phyloP scores from a whole-genome alignment of 2,329 filamentous ascomycete species.

The Ceratocystiopsis sp. region DNA sequence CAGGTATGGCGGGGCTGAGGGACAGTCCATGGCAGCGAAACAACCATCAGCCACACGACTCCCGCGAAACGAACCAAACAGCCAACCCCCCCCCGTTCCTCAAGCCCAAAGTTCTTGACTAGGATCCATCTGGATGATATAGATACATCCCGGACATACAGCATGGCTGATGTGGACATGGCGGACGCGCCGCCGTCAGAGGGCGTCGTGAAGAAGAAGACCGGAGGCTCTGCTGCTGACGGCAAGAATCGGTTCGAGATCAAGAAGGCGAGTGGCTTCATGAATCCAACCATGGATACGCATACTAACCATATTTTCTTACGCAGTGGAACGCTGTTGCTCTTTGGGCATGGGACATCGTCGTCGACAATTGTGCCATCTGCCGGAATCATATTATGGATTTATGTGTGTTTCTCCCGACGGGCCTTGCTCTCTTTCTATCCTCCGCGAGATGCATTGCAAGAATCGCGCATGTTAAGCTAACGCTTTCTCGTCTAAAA shows the following conservation, averaged over 20 bases:
- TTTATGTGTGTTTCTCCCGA: constrained; percentile 47
- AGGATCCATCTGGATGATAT: background rate
- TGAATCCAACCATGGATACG: constrained; percentile 1
- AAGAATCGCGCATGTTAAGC: too few species aligned
- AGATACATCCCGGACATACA: background rate
- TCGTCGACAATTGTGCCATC: constrained; percentile 98
- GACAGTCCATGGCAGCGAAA: too few species aligned
- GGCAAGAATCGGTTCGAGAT: constrained; percentile 94
- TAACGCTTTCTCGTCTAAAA: constrained; percentile 16
- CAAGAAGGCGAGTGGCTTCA: constrained; percentile 57
- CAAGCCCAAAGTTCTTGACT: too few species aligned
- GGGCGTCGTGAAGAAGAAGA: constrained; percentile 36
- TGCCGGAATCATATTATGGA: constrained; percentile 99
- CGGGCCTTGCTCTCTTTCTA: background rate
- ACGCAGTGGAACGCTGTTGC: constrained; percentile 92
- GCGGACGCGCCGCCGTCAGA: constrained; percentile 53
- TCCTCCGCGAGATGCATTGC: background rate
- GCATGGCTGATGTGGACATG: constrained; percentile 95
- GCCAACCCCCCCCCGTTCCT: too few species aligned
- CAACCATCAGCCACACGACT: too few species aligned
- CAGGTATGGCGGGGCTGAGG: too few species aligned
- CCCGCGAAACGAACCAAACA: too few species aligned
- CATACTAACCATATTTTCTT: constrained; percentile 1
- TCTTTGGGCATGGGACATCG: constrained; percentile 98
- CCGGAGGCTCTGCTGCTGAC: constrained; percentile 30